Conservation (phyloP, 352 stramenopile genomes). For the Phytophthora constricta region DNA sequence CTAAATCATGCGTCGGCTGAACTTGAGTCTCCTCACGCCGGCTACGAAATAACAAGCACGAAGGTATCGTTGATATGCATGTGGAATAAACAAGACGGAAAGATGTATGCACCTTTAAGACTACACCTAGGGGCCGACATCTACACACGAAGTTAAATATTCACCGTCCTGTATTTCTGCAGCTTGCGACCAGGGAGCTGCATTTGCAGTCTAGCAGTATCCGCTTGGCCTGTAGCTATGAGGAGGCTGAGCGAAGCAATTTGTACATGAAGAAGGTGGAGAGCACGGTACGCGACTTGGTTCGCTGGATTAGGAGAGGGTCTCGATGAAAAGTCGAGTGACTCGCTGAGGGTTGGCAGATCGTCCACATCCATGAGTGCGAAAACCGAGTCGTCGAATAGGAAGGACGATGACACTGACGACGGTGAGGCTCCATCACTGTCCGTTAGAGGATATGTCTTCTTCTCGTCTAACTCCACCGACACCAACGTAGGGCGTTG, state of each 20-base stretch:
- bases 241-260: not conserved
- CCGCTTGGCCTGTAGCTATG: no score
- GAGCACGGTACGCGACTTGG: slow-evolving; percentile 1
- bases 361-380: slow-evolving; percentile 34
- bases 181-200: not conserved
- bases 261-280: not conserved
- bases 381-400: slow-evolving; percentile 25
- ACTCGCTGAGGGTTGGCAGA: slow-evolving; percentile 58
- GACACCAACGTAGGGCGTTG: slow-evolving; percentile 34
- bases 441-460: slow-evolving; percentile 9
- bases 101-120: slow-evolving; percentile 5
- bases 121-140: not conserved
- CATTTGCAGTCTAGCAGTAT: not conserved
- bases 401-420: slow-evolving; percentile 38
- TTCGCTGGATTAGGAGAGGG: slow-evolving; percentile 28
- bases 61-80: not conserved
- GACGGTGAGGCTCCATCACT: slow-evolving; percentile 41
- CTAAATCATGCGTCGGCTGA: not conserved
- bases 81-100: not conserved
- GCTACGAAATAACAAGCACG: not conserved
- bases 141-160: slow-evolving; percentile 9
- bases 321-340: slow-evolving; percentile 73
- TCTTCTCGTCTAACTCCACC: slow-evolving; percentile 20
- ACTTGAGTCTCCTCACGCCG: not conserved
- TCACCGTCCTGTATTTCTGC: not conserved